phyloP scores from a whole-genome alignment of 1,139 yeast genomes.

The Geotrichum phurueaensis region DNA sequence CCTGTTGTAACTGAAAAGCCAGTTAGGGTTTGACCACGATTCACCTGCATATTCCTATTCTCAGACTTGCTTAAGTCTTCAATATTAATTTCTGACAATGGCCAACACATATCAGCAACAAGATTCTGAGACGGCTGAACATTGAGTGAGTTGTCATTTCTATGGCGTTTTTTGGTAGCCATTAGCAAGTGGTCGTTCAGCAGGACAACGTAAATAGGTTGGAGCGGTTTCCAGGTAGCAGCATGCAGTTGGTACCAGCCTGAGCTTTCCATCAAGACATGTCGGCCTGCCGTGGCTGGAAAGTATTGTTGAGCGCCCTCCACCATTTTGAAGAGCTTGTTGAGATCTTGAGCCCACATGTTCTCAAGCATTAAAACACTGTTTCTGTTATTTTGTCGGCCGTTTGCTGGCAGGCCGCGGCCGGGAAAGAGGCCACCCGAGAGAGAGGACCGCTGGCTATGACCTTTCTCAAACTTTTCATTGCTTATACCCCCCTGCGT shows the following conservation, averaged over 20 bases:
- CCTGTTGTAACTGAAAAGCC: slow-evolving; percentile 35
- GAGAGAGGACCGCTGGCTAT: background rate
- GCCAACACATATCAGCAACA: slow-evolving; percentile 77
- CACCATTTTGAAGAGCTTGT: slow-evolving; percentile 68
- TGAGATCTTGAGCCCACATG: slow-evolving; percentile 75
- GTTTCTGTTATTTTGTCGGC: slow-evolving; percentile 48
- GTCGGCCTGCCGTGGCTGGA: slow-evolving; percentile 75
- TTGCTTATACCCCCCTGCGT: slow-evolving; percentile 15
- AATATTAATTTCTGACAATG: slow-evolving; percentile 57
- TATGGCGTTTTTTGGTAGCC: slow-evolving; percentile 56
- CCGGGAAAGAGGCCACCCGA: slow-evolving; percentile 2
- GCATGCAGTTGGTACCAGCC: slow-evolving; percentile 85
- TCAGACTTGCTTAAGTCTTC: slow-evolving; percentile 34
- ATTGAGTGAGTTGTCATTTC: slow-evolving; percentile 21
- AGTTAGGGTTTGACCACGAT: slow-evolving; percentile 38
- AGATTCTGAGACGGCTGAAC: slow-evolving; percentile 36
- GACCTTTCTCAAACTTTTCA: background rate
- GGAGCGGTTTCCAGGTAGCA: slow-evolving; percentile 78
- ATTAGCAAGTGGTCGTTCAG: slow-evolving; percentile 72
- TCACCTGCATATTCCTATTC: slow-evolving; percentile 12
- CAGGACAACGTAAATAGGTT: slow-evolving; percentile 69
- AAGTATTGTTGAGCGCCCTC: slow-evolving; percentile 85
- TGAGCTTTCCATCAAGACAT: slow-evolving; percentile 70
- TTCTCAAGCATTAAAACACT: slow-evolving; percentile 68
- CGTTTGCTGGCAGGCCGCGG: slow-evolving; percentile 19